Evolutionary conservation across 2,329 filamentous ascomycete species (phyloP).

Genomic region (Calonectria fujianensis): DNA sequence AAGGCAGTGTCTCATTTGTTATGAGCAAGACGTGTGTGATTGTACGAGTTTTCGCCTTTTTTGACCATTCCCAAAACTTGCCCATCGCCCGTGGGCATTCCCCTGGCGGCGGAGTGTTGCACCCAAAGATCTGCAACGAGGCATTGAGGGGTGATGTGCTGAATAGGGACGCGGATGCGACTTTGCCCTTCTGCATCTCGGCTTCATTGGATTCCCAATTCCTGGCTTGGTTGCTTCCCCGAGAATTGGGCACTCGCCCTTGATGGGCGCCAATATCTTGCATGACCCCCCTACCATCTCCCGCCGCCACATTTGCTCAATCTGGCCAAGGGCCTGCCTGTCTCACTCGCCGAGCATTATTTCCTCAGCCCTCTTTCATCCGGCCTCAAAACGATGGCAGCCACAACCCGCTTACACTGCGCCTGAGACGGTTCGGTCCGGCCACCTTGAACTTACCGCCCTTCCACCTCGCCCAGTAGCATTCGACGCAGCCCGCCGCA

Average conservation of each 20-base stretch:
- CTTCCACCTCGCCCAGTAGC: slow-evolving; percentile 15
- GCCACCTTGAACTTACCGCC: slow-evolving; percentile 29
- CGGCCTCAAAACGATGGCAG: slow-evolving; percentile 27
- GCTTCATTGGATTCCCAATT: slow-evolving; percentile 26
- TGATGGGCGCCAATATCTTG: slow-evolving; percentile 8
- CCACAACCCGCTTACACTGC: slow-evolving; percentile 28
- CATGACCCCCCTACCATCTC: slow-evolving; percentile 17
- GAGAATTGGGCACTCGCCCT: slow-evolving; percentile 30
- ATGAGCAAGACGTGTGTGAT: slow-evolving; percentile 1
- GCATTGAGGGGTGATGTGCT: neutral
- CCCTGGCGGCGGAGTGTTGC: slow-evolving; percentile 26
- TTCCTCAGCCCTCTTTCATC: slow-evolving; percentile 16
- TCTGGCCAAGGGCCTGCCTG: slow-evolving; percentile 28
- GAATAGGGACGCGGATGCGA: slow-evolving; percentile 18
- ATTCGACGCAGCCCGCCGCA: neutral
- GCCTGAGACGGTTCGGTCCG: slow-evolving; percentile 25
- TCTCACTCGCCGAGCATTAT: slow-evolving; percentile 24
- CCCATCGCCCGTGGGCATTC: slow-evolving; percentile 30
- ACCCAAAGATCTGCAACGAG: slow-evolving; percentile 33
- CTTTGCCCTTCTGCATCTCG: slow-evolving; percentile 25
- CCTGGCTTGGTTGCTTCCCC: slow-evolving; percentile 23
- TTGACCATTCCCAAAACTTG: slow-evolving; percentile 37
- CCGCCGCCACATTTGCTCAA: slow-evolving; percentile 35
- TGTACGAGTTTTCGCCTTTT: slow-evolving; percentile 2
- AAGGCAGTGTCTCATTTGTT: slow-evolving; percentile 1